Percentiles rank a stretch among this genome's conserved stretches.
phyloP scores from a whole-genome alignment of 106 monocot genomes.

The Alisma plantagoaquatica region DNA sequence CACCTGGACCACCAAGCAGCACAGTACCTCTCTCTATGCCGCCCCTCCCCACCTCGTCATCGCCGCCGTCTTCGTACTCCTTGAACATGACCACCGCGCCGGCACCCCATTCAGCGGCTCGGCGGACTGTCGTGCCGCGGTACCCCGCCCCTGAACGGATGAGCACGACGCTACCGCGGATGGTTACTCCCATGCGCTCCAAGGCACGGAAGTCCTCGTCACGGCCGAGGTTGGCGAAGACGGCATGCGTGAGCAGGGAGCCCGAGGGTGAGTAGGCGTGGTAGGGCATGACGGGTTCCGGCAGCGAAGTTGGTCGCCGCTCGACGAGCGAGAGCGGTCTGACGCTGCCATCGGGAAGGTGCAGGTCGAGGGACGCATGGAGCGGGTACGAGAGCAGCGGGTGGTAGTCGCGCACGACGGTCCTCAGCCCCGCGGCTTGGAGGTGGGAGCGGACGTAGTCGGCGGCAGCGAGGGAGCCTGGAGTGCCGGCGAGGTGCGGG shows the following conservation, averaged over 20 bases:
- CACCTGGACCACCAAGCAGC: constrained; percentile 44
- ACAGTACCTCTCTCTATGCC: constrained; percentile 78
- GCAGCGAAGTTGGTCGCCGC: constrained; percentile 11
- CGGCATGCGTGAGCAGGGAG: constrained; percentile 26
- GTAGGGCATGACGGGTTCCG: constrained; percentile 32
- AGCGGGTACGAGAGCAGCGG: constrained; percentile 68
- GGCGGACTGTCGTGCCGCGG: constrained; percentile 44
- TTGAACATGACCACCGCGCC: constrained; percentile 53
- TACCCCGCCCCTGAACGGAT: constrained; percentile 39
- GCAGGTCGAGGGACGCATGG: constrained; percentile 51
- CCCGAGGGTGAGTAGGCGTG: constrained; percentile 82
- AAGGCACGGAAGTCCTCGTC: constrained; percentile 46
- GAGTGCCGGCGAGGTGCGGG: constrained; percentile 83
- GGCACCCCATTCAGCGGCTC: constrained; percentile 48
- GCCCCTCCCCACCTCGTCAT: not conserved
- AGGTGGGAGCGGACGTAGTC: constrained; percentile 48
- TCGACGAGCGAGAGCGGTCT: constrained; percentile 47
- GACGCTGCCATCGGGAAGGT: constrained; percentile 9
- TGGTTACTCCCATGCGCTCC: constrained; percentile 27
- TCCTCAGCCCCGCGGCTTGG: constrained; percentile 29
- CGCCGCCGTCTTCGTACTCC: constrained; percentile 15
- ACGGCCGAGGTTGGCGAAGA: constrained; percentile 56
- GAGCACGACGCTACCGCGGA: constrained; percentile 35
- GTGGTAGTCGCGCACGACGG: constrained; percentile 24
- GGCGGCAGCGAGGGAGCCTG: constrained; percentile 20